Conservation (phyloP, 2,329 filamentous ascomycete species). For the Pseudomassariella vexata region DNA sequence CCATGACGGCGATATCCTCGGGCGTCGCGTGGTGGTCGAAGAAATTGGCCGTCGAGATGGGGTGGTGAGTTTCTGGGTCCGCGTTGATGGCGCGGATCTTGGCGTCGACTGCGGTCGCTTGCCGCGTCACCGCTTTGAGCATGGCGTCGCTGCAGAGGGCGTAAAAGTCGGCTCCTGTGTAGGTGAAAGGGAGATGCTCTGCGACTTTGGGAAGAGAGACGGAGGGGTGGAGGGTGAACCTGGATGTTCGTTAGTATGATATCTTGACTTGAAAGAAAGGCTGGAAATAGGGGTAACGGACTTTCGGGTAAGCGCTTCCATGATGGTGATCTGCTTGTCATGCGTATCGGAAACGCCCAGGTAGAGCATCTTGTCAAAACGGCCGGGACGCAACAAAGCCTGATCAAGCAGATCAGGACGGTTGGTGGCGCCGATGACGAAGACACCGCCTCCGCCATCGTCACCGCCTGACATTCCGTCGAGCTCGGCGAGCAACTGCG, state of each 20-base stretch:
- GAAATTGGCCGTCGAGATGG: slow-evolving; percentile 83
- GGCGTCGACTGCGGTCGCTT: slow-evolving; percentile 75
- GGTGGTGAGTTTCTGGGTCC: slow-evolving; percentile 30
- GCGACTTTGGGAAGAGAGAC: slow-evolving; percentile 73
- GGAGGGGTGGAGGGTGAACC: slow-evolving; percentile 77
- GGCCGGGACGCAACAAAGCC: slow-evolving; percentile 78
- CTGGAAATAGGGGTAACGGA: slow-evolving; percentile 40
- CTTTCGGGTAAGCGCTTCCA: slow-evolving; percentile 93
- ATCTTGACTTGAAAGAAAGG: not conserved
- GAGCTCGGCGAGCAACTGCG: slow-evolving; percentile 86
- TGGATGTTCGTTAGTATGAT: slow-evolving; percentile 26
- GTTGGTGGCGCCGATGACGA: slow-evolving; percentile 96
- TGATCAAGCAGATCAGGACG: slow-evolving; percentile 88
- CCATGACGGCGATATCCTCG: slow-evolving; percentile 80
- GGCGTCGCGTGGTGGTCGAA: slow-evolving; percentile 86
- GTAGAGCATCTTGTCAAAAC: slow-evolving; percentile 98
- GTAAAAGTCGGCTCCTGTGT: slow-evolving; percentile 96
- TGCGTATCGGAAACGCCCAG: slow-evolving; percentile 94
- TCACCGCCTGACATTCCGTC: slow-evolving; percentile 97
- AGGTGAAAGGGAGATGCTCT: slow-evolving; percentile 80
- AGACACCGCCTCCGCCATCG: slow-evolving; percentile 75
- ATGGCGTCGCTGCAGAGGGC: slow-evolving; percentile 96
- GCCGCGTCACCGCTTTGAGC: slow-evolving; percentile 95
- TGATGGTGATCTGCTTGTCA: slow-evolving; percentile 88
- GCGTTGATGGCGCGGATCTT: slow-evolving; percentile 70